Percentiles rank a stretch among this genome's conserved stretches.
phyloP scores from a whole-genome alignment of 345 rosid genomes.

The Microcos paniculata region DNA sequence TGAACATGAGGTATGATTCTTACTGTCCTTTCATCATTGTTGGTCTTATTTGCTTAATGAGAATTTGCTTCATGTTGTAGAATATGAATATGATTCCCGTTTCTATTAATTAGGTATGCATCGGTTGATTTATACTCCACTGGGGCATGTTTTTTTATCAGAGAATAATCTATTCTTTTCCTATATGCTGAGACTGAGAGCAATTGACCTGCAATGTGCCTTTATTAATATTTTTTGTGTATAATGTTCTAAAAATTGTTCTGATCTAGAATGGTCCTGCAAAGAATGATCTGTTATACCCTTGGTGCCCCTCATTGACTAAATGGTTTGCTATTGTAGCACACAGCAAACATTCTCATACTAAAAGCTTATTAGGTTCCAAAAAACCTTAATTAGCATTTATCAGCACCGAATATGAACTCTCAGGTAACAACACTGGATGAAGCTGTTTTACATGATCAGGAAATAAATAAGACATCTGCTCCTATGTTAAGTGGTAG shows the following conservation, averaged over 20 bases:
- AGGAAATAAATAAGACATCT: constrained; percentile 22
- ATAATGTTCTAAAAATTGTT: not conserved
- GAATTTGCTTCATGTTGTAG: not conserved
- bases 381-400: constrained; percentile 11
- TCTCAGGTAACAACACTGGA: constrained; percentile 27
- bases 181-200: not conserved
- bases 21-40: not conserved
- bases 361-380: not conserved
- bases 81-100: not conserved
- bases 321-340: not conserved
- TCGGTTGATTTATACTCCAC: not conserved
- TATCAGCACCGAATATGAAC: constrained; percentile 30
- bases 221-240: not conserved
- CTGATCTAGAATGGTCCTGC: not conserved
- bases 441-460: constrained; percentile 30
- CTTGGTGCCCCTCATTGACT: not conserved
- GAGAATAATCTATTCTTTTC: constrained; percentile 6
- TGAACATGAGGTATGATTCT: constrained; percentile 43
- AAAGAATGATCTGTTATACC: not conserved
- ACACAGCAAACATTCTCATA: not conserved
- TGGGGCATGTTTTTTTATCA: not conserved
- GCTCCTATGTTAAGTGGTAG: not conserved
- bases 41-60: constrained; percentile 6
- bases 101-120: no score
- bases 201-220: not conserved